Conservation (phyloP, 1,284 basidiomycete genomes). For the Limonomyces culmigenus region DNA sequence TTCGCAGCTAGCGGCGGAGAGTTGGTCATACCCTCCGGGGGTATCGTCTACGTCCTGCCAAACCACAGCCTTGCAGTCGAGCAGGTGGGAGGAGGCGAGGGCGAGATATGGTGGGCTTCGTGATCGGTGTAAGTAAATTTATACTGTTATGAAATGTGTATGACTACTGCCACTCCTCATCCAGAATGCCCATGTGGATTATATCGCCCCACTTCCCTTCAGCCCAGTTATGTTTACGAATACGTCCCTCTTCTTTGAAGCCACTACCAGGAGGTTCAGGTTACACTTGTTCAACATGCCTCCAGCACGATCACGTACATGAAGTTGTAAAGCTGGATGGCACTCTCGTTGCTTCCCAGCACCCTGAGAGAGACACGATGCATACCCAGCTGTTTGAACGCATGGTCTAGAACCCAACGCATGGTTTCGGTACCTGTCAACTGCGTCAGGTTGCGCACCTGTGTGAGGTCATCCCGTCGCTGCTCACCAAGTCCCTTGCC, state of each 20-base stretch:
- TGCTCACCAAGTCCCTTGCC: constrained; percentile 17
- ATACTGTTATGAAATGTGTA: no score
- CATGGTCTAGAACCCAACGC: constrained; percentile 15
- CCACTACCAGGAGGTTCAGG: constrained; percentile 2
- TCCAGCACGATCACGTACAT: constrained; percentile 11
- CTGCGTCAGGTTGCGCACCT: no score
- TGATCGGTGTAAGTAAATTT: no score
- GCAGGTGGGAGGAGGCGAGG: no score
- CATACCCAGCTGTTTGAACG: constrained; percentile 16
- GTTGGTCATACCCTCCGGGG: no score
- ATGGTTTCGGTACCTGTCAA: constrained; percentile 17
- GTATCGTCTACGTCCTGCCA: no score
- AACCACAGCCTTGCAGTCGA: no score
- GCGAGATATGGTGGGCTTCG: no score
- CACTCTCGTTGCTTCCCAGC: constrained; percentile 14
- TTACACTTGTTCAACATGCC: neutral
- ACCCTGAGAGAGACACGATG: constrained; percentile 17
- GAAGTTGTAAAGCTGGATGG: constrained; percentile 16
- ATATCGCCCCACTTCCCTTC: constrained; percentile 14
- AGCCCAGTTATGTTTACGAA: constrained; percentile 12
- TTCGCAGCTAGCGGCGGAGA: no score
- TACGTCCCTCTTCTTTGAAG: constrained; percentile 9
- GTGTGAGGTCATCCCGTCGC: no score
- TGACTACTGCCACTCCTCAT: constrained; percentile 11
- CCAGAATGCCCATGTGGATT: constrained; percentile 12